Evolutionary conservation across 495 filamentous ascomycete genomes (phyloP).

Genomic region (Bryoglossum gracile): DNA sequence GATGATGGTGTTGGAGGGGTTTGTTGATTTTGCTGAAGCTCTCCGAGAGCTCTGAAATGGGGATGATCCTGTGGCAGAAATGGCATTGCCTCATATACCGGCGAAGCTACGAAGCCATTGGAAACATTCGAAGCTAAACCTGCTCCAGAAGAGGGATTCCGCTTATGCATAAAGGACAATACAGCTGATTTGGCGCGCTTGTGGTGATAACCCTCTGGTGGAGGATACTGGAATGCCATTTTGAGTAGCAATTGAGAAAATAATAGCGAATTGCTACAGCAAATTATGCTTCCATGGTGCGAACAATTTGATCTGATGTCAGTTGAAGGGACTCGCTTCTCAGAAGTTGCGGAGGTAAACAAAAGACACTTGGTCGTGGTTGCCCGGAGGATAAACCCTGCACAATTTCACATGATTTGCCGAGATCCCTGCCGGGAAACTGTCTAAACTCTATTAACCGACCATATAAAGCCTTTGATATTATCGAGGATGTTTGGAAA

Average conservation of each 20-base stretch:
- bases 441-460: too few species aligned
- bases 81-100: slow-evolving; percentile 23
- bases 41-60: slow-evolving; percentile 36
- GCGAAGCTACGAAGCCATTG: slow-evolving; percentile 14
- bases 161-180: slow-evolving; percentile 48
- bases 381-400: too few species aligned
- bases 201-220: slow-evolving; percentile 15
- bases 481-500: too few species aligned
- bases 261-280: neutral
- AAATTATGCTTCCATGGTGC: slow-evolving; percentile 11
- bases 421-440: too few species aligned
- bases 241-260: slow-evolving; percentile 5
- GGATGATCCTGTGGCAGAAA: slow-evolving; percentile 29
- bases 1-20: slow-evolving; percentile 31
- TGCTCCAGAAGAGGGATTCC: slow-evolving; percentile 35
- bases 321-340: too few species aligned
- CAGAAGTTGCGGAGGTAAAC: too few species aligned
- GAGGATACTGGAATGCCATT: slow-evolving; percentile 17
- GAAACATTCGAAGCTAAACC: slow-evolving; percentile 18
- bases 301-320: slow-evolving; percentile 6
- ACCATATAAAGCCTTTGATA: too few species aligned
- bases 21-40: slow-evolving; percentile 43
- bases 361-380: too few species aligned
- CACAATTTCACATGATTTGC: too few species aligned
- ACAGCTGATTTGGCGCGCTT: slow-evolving; percentile 47